Evolutionary conservation across 2,329 filamentous ascomycete genomes (phyloP), one percentile per base, ranked within the genome.

Genomic region (Fragosphaeria purpurea): DNA sequence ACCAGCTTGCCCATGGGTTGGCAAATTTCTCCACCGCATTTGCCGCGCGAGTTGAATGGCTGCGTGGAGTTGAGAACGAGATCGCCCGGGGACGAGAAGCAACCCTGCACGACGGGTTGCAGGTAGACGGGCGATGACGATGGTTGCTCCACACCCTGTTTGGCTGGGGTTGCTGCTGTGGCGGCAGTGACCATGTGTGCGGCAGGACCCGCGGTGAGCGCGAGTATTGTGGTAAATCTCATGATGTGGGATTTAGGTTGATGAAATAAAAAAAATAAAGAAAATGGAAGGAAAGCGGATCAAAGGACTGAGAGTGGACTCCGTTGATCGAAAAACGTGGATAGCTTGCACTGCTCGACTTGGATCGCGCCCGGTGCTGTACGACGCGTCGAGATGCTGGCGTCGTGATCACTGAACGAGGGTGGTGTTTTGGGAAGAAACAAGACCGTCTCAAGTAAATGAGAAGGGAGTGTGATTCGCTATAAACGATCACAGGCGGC

Each of bases 1-100:
- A 88, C 84, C 1, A 73, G 57, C 35, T 65, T 70, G 38, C 75
- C 72, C 7, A 70, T 60, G 1, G 66, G 60, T 3, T 66, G 61
- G 59, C 76, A 79, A 1, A 58, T 47, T 0, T 57, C 34, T 11
- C 56, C 57, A 8, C 60, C 65, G 57, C 77, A 81, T 10, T 57
- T 53, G 49, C 73, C 74, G 10, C 67, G 68, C 3, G 64, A 60
- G 59, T 70, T 70, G 56, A 59, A 72, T 0, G 57, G 11, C 12
- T 58, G 53, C 0, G 43, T 56, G 1, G 49, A 49, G 52, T 60
- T 54, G 33, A 60, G 44, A 5, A 53, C 58, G 44, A 73, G 63
- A 43, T 71, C 68, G 51, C 71, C 74, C 0, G 60, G 53, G 0
- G 69, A 70, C 4, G 61, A 66, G 61, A 65, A 81, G 61, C 77